These are phyloP conservation scores for Noccaea caerulescens DNA, from an alignment of 345 rosid genomes.

Conservation along the genomic window DNA sequence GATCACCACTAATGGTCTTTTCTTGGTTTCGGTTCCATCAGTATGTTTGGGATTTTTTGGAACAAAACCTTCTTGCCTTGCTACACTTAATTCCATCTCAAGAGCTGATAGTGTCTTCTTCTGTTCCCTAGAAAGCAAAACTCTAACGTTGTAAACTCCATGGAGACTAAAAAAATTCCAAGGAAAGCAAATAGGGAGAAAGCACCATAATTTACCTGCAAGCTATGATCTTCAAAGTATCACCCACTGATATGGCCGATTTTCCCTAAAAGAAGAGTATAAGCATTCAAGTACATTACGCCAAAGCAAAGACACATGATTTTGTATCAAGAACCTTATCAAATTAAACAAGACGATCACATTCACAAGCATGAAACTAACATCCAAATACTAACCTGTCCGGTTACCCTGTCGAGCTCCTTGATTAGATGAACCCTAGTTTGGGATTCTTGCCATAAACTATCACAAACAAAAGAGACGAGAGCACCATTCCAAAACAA, in stretches of 20 bases:
- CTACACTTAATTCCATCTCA: slow-evolving; percentile 70
- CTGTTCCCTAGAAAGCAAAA: slow-evolving; percentile 70
- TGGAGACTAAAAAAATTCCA: neutral
- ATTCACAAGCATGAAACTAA: slow-evolving; percentile 8
- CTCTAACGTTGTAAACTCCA: neutral
- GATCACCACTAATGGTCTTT: slow-evolving; percentile 66
- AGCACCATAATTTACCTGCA: slow-evolving; percentile 63
- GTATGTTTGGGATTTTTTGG: slow-evolving; percentile 46
- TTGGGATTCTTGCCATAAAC: slow-evolving; percentile 93
- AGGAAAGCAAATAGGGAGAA: neutral
- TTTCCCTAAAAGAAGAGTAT: slow-evolving; percentile 55
- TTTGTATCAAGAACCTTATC: too few species aligned
- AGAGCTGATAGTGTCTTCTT: slow-evolving; percentile 71
- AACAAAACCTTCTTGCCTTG: slow-evolving; percentile 68
- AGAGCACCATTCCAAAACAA: slow-evolving; percentile 3
- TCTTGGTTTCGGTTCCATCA: slow-evolving; percentile 49
- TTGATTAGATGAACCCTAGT: slow-evolving; percentile 69
- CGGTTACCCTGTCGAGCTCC: slow-evolving; percentile 75
- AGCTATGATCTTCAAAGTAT: slow-evolving; percentile 80
- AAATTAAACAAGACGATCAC: neutral
- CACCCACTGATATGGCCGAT: slow-evolving; percentile 89
- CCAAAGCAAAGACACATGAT: neutral
- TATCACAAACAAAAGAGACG: slow-evolving; percentile 38
- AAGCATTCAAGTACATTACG: slow-evolving; percentile 6
- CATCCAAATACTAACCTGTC: slow-evolving; percentile 58